Evolutionary conservation across 2,329 filamentous ascomycete genomes (phyloP), one percentile per base, ranked within the genome.

Genomic region (Aspergillus fijiensis): DNA sequence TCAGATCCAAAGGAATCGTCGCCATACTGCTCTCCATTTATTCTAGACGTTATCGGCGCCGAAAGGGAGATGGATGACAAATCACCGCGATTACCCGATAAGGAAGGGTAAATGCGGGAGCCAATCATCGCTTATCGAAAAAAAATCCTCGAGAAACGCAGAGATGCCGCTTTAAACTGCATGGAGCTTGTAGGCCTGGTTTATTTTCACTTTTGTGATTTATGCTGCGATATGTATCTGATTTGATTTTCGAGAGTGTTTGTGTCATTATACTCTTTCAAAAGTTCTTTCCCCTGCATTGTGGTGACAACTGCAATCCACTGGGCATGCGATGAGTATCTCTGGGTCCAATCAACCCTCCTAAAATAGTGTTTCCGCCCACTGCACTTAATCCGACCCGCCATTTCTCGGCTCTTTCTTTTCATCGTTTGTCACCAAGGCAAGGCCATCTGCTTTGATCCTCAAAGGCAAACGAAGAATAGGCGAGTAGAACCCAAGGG

Each of bases 41-140:
- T 3, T 29, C 2, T 3, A 29, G 27, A 29, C 27, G 39, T 45
- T 45, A 45, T 45, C 39, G 2, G 16, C 39, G 16, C 39, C 39
- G 39, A 19, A 16, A 45, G 9, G 16, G 39, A 7, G 3, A 7
- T 19, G 39, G 39, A 45, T 45, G 39, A 45, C 39, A 45, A 45
- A 45, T 45, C 16, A 19, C 39, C 16, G 5, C 39, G 6, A 16
- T 10, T 19, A 16, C 39, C 39, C 16, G 39, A 45, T 45, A 45
- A 45, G 16, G 39, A 19, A 45, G 39, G 39, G 16, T 7, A 45
- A 58, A 45, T 49, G 50, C 42, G 51, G 57, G 50, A 58, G 42
- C 57, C 57, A 58, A 58, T 58, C 51, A 58, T 23, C 42, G 42
- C 42, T 5, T 6, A 21, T 16, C 14, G 23, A 23, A 29, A 19